These are phyloP conservation scores for Alloascoidea africana DNA, from an alignment of 805 yeast species.

Conservation along the genomic window DNA sequence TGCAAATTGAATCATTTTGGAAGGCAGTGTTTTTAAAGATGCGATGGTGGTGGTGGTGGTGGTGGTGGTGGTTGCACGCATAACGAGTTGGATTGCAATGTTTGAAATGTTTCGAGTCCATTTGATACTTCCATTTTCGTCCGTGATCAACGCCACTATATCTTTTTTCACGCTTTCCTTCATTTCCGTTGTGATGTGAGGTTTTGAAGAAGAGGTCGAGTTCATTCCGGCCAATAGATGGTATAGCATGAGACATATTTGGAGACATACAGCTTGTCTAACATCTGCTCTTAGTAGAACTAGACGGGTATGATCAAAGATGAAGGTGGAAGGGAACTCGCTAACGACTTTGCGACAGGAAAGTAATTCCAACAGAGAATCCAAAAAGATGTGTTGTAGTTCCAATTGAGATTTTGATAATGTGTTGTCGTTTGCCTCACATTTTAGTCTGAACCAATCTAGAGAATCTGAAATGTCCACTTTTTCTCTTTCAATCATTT, in stretches of 20 bases:
- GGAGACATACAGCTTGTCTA: slow-evolving; percentile 68
- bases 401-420: background rate
- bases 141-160: slow-evolving; percentile 65
- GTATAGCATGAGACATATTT: slow-evolving; percentile 57
- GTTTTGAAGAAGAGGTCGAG: slow-evolving; percentile 15
- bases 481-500: slow-evolving; percentile 28
- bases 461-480: slow-evolving; percentile 43
- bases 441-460: slow-evolving; percentile 43
- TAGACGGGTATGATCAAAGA: slow-evolving; percentile 73
- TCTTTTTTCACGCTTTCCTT: slow-evolving; percentile 45
- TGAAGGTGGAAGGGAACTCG: slow-evolving; percentile 71
- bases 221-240: slow-evolving; percentile 38
- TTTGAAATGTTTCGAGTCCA: slow-evolving; percentile 77
- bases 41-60: background rate
- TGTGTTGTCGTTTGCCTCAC: slow-evolving; percentile 6
- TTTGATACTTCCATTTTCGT: slow-evolving; percentile 74
- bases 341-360: slow-evolving; percentile 70
- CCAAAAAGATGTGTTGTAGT: background rate
- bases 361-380: slow-evolving; percentile 31
- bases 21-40: slow-evolving; percentile 11
- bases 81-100: slow-evolving; percentile 45
- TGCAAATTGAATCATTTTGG: slow-evolving; percentile 40
- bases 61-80: slow-evolving; percentile 5
- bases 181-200: slow-evolving; percentile 20
- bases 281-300: slow-evolving; percentile 72